Evolutionary conservation across 2,329 filamentous ascomycete species (phyloP), one percentile per base, ranked within the genome.

Genomic region (Cercospora sp.): DNA sequence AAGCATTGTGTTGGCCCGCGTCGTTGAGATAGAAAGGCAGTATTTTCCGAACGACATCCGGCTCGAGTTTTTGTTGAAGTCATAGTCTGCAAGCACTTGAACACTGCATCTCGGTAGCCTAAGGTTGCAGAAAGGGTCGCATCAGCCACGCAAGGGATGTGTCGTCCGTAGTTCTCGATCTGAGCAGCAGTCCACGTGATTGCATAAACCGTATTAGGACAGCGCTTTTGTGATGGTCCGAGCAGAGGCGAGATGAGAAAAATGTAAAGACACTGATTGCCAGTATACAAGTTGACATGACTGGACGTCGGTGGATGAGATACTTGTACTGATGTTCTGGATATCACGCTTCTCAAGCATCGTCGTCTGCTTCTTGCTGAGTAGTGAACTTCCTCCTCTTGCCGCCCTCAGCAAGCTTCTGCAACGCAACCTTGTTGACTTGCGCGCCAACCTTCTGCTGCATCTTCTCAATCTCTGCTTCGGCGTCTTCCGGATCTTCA

Each of bases 391-490:
- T 97, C 81, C 90, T 62, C 81, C 90, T 93, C 77, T 94, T 88
- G 75, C 91, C 91, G 77, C 87, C 87, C 75, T 91, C 91, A 71
- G 91, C 94, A 77, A 98, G 89, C 79, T 93, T 90, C 82, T 97
- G 93, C 77, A 97, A 84, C 75, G 92, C 91, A 76, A 98, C 91
- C 82, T 94, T 95, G 83, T 96, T 92, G 79, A 91, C 88, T 82
- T 98, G 94, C 69, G 90, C 89, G 70, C 92, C 92, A 77, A 96
- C 91, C 86, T 97, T 99, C 86, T 92, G 91, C 82, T 97, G 92
- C 91, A 99, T 97, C 83, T 93, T 94, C 79, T 91, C 90, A 78
- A 99, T 95, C 82, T 98, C 94, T 81, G 94, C 93, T 83, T 99
- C 95, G 3, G 95, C 90, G 82, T 98, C 94, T 73, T 95, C 86